Base-by-base conservation (phyloP, 768 basidiomycete genomes). In the Cytidiella melzeri region DNA sequence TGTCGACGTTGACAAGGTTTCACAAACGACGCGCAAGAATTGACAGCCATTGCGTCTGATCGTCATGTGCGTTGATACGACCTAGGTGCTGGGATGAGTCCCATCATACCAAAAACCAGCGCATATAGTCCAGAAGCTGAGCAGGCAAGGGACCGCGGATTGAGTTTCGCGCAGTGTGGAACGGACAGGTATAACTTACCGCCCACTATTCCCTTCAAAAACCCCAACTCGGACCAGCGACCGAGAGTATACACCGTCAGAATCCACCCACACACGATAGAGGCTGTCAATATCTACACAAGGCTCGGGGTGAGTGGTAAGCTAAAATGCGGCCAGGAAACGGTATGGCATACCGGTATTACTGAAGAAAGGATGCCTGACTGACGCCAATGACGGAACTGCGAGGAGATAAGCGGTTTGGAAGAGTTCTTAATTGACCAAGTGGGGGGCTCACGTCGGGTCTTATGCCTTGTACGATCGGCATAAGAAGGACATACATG, bases 381-480 rank as follows among this genome's bases (percentile, higher is more conserved):
- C 56, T 84, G 70, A 56, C 83, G 72, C 87, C 87, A 90, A 13
- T 77, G 76, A 41, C 73, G 80, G 59, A 86, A 89, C 87, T 90
- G 60, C 19, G 26, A 43, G 30, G 41, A 12, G 40, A 20, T 23
- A 10, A 43, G 6, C 25, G 12, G 34, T 12, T 40, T 20, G 11
- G 18, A 4, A 20, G 41, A 21, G 36, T 15, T 34, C 24, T 15
- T 26, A 27, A 30, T 11, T 34, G 12, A 24, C 18, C 27, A 41
- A 36, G 24, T 37, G 41, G 23, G 39, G 24, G 74, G 9, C 30
- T 34, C 30, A 90, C 87, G 58, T 89, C 76, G 28, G 84, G 83
- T 54, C 82, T 76, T 47, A 79, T 74, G 18, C 84, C 85, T 49
- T 76, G 75, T 25, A 84, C 68, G 70, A 80, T 73, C n/a, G 83